A percentile compares a stretch with the other conserved stretches of the same genome.
Evolutionary conservation across 805 yeast species (phyloP).

Genomic region (Brettanomyces custersianus): DNA sequence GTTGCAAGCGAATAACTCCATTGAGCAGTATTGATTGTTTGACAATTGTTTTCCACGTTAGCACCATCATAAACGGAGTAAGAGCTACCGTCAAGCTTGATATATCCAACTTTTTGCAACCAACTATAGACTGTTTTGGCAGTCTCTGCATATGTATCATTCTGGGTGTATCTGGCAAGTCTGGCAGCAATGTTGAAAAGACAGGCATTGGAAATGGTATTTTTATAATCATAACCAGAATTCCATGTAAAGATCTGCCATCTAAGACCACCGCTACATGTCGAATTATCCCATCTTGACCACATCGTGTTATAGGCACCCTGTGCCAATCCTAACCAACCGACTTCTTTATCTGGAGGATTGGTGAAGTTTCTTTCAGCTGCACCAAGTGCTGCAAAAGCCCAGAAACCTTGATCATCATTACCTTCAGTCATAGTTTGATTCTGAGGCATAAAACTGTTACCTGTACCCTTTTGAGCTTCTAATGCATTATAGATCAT

Average conservation of each 20-base stretch:
- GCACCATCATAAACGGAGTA: constrained; percentile 52
- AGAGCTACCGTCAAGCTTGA: constrained; percentile 20
- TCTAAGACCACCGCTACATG: constrained; percentile 72
- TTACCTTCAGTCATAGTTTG: constrained; percentile 83
- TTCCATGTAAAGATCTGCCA: constrained; percentile 93
- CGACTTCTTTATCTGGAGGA: constrained; percentile 37
- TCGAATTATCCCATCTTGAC: constrained; percentile 59
- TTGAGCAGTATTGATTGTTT: constrained; percentile 37
- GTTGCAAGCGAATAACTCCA: constrained; percentile 73
- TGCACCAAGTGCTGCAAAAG: constrained; percentile 75
- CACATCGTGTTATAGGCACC: constrained; percentile 84
- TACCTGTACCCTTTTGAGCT: constrained; percentile 54
- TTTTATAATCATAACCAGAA: constrained; percentile 79
- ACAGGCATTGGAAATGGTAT: constrained; percentile 81
- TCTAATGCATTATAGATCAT: constrained; percentile 51
- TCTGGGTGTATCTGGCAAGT: constrained; percentile 68
- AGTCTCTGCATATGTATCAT: constrained; percentile 63
- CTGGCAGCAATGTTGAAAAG: constrained; percentile 77
- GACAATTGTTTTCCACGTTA: constrained; percentile 33
- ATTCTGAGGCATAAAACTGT: constrained; percentile 71
- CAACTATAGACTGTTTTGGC: constrained; percentile 72
- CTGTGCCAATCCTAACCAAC: constrained; percentile 72
- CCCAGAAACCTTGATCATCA: constrained; percentile 94
- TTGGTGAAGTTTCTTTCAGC: constrained; percentile 77
- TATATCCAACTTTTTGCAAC: constrained; percentile 26